Base-by-base conservation (phyloP, 1,284 basidiomycete species). In the Cryptococcus maquisensis region DNA sequence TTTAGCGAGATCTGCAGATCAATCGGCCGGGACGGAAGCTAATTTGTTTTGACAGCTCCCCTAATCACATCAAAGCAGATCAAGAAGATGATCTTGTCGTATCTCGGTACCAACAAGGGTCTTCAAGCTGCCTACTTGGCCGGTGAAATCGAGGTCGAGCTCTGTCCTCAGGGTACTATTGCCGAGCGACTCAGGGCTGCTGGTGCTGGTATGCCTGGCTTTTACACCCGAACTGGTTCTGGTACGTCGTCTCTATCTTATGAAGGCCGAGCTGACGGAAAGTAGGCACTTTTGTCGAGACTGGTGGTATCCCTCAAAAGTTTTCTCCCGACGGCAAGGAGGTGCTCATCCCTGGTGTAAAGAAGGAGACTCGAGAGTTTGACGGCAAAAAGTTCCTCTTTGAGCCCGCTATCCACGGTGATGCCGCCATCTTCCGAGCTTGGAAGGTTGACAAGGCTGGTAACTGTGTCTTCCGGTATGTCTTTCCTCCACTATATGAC, bases 371-470 rank as follows among this genome's bases (percentile, higher is more conserved):
- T 4, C 81, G 85, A 47, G 85, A 84, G 63, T 88, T 96, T 66
- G 82, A 87, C 62, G 93, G 91, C 21, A 83, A 87, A 67, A 81
- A 84, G 71, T 97, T 87, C 77, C 80, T 98, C 39, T 80, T 97
- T 66, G 94, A 98, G 76, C 84, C 88, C 23, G 85, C 90, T 8
- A 86, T 97, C 66, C 79, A 84, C 40, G 92, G 88, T 26, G 90
- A 93, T 73, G 84, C 91, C 51, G 94, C 93, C 23, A 87, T 98
- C 71, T 79, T 98, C 45, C 82, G 87, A 55, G 95, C 92, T 7
- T 96, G 92, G 92, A 97, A 96, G 77, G 94, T 86, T 13, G 95
- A 98, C 71, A 90, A 92, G 72, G 82, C 85, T 41, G 89, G 88
- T 2, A 91, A 92, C 73, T 86, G 85, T 67, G 85, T 90, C 40